These are phyloP conservation scores for Yamadazyma sp. DNA, from an alignment of 1,139 yeast genomes.

Conservation along the genomic window DNA sequence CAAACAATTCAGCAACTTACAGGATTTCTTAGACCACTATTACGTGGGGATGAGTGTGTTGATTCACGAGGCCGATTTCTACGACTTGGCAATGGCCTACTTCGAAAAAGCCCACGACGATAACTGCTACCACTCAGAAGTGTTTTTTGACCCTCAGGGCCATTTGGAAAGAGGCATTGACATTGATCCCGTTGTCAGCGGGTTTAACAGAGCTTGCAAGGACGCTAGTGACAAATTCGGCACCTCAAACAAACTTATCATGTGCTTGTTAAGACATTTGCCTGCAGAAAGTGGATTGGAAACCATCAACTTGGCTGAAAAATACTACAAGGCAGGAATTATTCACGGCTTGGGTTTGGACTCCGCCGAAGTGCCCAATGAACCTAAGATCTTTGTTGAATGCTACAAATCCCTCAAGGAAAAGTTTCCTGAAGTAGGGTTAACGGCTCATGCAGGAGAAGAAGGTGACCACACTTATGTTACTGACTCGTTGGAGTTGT, in stretches of 20 bases:
- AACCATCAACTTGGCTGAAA: slow-evolving; percentile 52
- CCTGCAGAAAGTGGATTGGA: slow-evolving; percentile 58
- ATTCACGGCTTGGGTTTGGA: slow-evolving; percentile 77
- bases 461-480: slow-evolving; percentile 76
- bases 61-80: slow-evolving; percentile 63
- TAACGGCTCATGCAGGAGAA: slow-evolving; percentile 88
- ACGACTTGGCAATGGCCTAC: slow-evolving; percentile 73
- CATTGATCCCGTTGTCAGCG: slow-evolving; percentile 59
- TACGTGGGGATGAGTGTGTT: slow-evolving; percentile 78
- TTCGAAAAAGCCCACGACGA: slow-evolving; percentile 60
- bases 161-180: slow-evolving; percentile 67
- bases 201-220: slow-evolving; percentile 62
- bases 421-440: slow-evolving; percentile 49
- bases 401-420: slow-evolving; percentile 53
- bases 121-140: slow-evolving; percentile 67
- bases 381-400: slow-evolving; percentile 64
- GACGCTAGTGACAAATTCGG: slow-evolving; percentile 59
- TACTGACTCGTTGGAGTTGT: slow-evolving; percentile 51
- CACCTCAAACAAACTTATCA: slow-evolving; percentile 66
- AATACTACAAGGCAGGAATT: slow-evolving; percentile 51
- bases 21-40: slow-evolving; percentile 75
- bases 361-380: slow-evolving; percentile 73
- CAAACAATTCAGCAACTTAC: slow-evolving; percentile 60
- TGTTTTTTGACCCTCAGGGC: slow-evolving; percentile 83
- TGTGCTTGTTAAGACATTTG: slow-evolving; percentile 77